Evolutionary conservation across 768 basidiomycete genomes (phyloP), one percentile per base, ranked within the genome.

Genomic region (Leucocoprinus sp.): DNA sequence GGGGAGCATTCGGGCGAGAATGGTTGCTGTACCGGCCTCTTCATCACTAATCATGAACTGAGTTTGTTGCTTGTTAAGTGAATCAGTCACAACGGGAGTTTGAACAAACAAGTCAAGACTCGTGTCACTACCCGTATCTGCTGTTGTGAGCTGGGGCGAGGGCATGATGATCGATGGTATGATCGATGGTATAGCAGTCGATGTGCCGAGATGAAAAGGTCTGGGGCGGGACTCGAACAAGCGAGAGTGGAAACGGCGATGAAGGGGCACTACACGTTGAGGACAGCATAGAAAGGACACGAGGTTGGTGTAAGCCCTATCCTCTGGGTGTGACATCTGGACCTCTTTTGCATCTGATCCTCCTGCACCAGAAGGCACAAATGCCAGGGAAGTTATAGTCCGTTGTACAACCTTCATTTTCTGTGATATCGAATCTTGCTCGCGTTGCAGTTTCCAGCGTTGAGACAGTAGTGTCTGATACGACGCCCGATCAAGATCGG

Each of bases 221-320:
- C 39, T 33, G 23, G 27, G 34, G 40, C 42, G 26, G 40, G 28
- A 8, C 14, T 36, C 42, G 46, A 15, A 33, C 4, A 36, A 48
- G 8, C 38, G 46, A 26, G 46, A 36, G 38, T 24, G 46, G 21
- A 40, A 36, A 33, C 39, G 40, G 34, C n/a, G 34, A 37, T 35
- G 46, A 18, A 48, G 39, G 28, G 46, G 40, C 17, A 27, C 40
- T n/a, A 48, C 40, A 48, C 46, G 46, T 29, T 48, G 46, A 8
- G 46, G 40, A n/a, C 46, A 48, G 27, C 46, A 35, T 42, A 48
- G 35, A 36, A 48, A 48, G n/a, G 46, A 35, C 46, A 48, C 24
- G 39, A 48, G 46, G 46, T 48, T 48, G 33, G 31, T 14, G 23
- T 33, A 19, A 42, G 23, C 27, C 33, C 27, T 48, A 40, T 42